A percentile compares a stretch with the other conserved stretches of the same genome.
Conservation (phyloP, 1,284 basidiomycete species). For the Sanghuangporus sanghuang region DNA sequence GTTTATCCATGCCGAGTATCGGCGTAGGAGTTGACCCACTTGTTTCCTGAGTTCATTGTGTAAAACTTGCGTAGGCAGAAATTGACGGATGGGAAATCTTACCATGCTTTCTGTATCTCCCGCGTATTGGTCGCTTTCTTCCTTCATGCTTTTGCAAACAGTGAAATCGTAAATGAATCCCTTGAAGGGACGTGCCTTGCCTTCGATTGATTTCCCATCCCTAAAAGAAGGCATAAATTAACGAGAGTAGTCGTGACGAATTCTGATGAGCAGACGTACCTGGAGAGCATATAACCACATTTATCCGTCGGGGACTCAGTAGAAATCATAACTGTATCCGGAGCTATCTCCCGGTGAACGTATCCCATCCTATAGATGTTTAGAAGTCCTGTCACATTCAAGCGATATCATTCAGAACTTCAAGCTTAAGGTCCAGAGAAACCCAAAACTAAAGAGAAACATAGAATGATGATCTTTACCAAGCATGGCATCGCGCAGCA, state of each 20-base stretch:
- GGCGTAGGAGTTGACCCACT: background rate
- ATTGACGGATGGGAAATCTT: background rate
- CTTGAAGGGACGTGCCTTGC: background rate
- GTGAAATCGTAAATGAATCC: slow-evolving; percentile 1
- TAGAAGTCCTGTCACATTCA: background rate
- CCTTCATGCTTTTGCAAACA: background rate
- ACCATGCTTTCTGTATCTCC: slow-evolving; percentile 3
- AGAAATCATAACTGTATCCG: background rate
- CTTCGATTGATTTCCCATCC: slow-evolving; percentile 5
- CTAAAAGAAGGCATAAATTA: background rate
- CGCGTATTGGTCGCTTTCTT: background rate
- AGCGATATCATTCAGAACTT: background rate
- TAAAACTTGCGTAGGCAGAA: background rate
- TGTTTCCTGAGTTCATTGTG: background rate
- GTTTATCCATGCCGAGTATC: background rate
- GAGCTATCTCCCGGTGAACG: background rate
- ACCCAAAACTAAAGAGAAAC: background rate
- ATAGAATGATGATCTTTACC: background rate
- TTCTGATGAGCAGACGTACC: background rate
- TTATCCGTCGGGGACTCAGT: background rate
- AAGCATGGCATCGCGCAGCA: slow-evolving; percentile 1
- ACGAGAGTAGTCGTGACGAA: background rate
- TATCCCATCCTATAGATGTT: slow-evolving; percentile 5
- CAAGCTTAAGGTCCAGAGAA: background rate
- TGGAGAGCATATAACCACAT: background rate